Evolutionary conservation across 768 basidiomycete genomes (phyloP).

Genomic region (Podaxis mareebaensis): DNA sequence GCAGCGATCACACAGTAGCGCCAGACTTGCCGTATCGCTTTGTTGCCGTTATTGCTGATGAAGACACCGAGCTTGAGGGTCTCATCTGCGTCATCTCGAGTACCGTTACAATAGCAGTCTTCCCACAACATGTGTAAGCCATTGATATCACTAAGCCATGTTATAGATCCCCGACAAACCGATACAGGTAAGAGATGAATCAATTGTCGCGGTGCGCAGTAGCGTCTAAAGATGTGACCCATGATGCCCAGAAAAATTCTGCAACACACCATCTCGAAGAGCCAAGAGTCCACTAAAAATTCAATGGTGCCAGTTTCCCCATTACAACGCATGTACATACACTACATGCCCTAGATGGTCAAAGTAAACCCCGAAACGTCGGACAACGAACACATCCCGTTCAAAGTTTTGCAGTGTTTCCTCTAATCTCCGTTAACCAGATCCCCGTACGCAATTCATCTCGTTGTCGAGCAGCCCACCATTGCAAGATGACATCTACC

Average conservation of each 20-base stretch:
- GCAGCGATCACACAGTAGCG: background rate
- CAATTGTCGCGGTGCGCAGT: background rate
- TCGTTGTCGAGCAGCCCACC: conserved; percentile 55
- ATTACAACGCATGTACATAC: background rate
- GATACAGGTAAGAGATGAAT: background rate
- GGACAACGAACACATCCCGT: background rate
- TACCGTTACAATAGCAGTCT: background rate
- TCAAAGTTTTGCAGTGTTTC: conserved; percentile 26
- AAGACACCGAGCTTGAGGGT: background rate
- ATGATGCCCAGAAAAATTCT: too few species aligned
- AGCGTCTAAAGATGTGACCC: too few species aligned
- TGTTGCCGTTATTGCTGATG: background rate
- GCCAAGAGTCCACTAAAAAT: too few species aligned
- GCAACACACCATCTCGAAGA: too few species aligned
- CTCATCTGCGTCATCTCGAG: background rate
- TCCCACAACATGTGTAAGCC: background rate
- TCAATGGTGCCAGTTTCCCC: background rate
- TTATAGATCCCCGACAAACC: background rate
- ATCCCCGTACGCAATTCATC: conserved; percentile 59
- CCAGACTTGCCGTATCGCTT: background rate
- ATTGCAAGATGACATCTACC: conserved; percentile 65
- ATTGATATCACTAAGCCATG: background rate
- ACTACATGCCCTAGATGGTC: background rate
- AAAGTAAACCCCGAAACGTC: background rate
- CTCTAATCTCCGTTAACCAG: conserved; percentile 57